Evolutionary conservation across 2,329 filamentous ascomycete species (phyloP).

Genomic region (Hypoxylon sp.): DNA sequence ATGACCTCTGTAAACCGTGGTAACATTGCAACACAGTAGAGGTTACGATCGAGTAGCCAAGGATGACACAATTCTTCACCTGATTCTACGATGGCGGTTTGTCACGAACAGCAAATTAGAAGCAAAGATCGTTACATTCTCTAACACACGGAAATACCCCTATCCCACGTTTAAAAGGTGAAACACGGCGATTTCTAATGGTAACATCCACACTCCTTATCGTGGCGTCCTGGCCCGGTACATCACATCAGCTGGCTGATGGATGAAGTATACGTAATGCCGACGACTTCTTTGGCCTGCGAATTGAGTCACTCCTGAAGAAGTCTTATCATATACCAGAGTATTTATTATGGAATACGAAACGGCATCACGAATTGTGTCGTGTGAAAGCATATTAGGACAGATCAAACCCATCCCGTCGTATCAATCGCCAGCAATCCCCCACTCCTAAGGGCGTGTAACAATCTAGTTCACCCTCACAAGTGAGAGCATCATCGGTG

Average conservation of each 20-base stretch:
- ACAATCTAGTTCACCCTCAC: conserved; percentile 26
- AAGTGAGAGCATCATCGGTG: neutral
- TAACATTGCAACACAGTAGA: too few relatives aligned
- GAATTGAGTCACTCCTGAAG: neutral
- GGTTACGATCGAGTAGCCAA: neutral
- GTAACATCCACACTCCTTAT: neutral
- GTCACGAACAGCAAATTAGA: neutral
- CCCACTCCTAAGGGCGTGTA: conserved; percentile 16
- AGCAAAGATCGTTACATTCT: neutral
- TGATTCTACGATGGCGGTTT: neutral
- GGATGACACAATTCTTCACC: neutral
- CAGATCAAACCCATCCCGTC: neutral
- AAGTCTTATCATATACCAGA: neutral
- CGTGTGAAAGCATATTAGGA: neutral
- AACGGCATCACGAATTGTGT: neutral
- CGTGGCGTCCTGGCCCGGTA: neutral
- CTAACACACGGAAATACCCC: neutral
- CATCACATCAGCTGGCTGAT: neutral
- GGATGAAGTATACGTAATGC: neutral
- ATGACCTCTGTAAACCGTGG: too few relatives aligned
- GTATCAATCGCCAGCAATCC: neutral
- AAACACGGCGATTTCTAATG: neutral
- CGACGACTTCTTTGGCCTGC: neutral
- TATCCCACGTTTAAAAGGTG: neutral
- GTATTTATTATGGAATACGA: neutral